Evolutionary conservation across 2,329 filamentous ascomycete species (phyloP).

Genomic region (Elsinoe ampelina): DNA sequence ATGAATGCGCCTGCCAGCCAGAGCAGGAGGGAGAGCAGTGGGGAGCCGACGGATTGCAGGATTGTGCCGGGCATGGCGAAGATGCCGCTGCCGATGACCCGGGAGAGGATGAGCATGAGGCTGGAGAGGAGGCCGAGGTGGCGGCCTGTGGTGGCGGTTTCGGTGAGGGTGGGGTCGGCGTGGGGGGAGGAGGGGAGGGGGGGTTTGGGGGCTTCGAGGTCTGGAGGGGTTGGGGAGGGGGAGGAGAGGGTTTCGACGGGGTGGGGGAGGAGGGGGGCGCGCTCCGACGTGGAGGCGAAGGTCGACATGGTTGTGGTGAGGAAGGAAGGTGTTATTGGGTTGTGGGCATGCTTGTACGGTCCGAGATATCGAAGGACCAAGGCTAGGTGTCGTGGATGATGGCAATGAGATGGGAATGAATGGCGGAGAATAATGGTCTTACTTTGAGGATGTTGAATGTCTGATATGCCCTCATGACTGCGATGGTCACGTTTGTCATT

Average conservation of each 20-base stretch:
- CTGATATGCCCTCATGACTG: background rate
- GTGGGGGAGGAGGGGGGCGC: background rate
- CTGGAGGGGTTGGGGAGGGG: background rate
- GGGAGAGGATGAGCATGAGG: slow-evolving; percentile 59
- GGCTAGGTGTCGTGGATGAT: no score
- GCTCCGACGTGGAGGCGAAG: background rate
- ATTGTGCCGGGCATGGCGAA: slow-evolving; percentile 64
- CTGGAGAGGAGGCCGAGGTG: slow-evolving; percentile 54
- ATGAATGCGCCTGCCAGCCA: slow-evolving; percentile 56
- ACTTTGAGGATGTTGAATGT: no score
- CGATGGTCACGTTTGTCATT: background rate
- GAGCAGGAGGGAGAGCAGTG: slow-evolving; percentile 52
- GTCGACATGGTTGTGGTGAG: background rate
- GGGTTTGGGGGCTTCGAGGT: background rate
- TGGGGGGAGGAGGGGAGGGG: slow-evolving; percentile 2
- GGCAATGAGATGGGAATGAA: no score
- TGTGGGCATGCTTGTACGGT: no score
- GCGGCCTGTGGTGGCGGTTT: slow-evolving; percentile 49
- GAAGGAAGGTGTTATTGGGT: background rate
- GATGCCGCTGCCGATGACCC: slow-evolving; percentile 46
- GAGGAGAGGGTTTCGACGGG: background rate
- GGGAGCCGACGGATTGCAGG: slow-evolving; percentile 55
- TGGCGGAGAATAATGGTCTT: no score
- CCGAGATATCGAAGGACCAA: no score
- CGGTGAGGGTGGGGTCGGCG: slow-evolving; percentile 51